Evolutionary conservation across 2,329 filamentous ascomycete genomes (phyloP).

Genomic region (Stagonosporopsis chrysanthemi): DNA sequence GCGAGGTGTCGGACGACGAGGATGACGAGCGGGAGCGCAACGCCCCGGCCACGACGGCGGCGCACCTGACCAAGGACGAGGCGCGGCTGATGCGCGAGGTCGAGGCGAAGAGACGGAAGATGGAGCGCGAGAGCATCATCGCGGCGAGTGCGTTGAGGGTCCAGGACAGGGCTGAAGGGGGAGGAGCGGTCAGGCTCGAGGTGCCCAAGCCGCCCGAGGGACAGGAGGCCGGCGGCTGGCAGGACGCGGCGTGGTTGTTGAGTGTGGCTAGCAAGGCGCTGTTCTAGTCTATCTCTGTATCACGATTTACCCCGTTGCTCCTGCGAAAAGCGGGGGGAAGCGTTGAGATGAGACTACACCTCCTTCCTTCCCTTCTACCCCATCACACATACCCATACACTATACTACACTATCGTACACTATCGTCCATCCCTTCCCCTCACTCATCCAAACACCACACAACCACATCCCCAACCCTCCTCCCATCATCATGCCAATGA

Average conservation of each 20-base stretch:
- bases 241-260: constrained; percentile 66
- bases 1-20: constrained; percentile 47
- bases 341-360: no score
- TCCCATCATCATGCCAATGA: constrained; percentile 68
- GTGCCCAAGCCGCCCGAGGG: constrained; percentile 23
- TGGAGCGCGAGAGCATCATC: constrained; percentile 46
- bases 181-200: constrained; percentile 24
- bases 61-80: constrained; percentile 46
- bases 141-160: constrained; percentile 49
- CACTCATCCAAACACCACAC: constrained; percentile 60
- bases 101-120: constrained; percentile 47
- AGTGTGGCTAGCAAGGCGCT: constrained; percentile 60
- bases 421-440: background rate
- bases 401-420: background rate
- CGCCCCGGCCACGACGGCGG: no score
- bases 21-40: constrained; percentile 2
- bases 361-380: no score
- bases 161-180: constrained; percentile 30
- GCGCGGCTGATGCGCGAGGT: constrained; percentile 47
- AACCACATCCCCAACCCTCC: constrained; percentile 67
- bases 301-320: no score
- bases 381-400: background rate
- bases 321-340: no score
- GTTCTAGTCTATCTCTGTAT: constrained; percentile 23
- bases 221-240: constrained; percentile 59